A percentile compares a stretch with the other conserved stretches of the same genome.
These are phyloP conservation scores for Pythium pyrilobum DNA, from an alignment of 352 stramenopile genomes.

Conservation along the genomic window DNA sequence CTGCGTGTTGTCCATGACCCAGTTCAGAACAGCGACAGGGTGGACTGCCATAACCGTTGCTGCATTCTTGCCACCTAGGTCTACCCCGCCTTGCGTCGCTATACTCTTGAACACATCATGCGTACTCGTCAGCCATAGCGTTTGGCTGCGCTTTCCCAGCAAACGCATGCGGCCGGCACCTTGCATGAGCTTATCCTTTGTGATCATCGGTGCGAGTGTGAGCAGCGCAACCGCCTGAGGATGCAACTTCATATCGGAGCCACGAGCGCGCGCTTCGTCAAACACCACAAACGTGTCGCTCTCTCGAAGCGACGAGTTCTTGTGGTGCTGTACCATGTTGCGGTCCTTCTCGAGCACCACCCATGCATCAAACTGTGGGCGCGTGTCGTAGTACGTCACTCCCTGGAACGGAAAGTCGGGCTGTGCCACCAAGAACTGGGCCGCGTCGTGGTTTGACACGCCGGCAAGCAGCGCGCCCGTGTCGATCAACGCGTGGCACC, in stretches of 20 bases:
- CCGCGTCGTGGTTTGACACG: slow-evolving; percentile 41
- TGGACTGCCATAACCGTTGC: neutral
- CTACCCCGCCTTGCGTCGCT: slow-evolving; percentile 16
- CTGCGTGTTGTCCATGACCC: slow-evolving; percentile 86
- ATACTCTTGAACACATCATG: slow-evolving; percentile 61
- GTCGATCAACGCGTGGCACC: slow-evolving; percentile 74
- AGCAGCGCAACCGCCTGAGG: slow-evolving; percentile 64
- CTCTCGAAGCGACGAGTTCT: slow-evolving; percentile 65
- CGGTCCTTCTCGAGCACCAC: slow-evolving; percentile 63
- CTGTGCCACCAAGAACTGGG: slow-evolving; percentile 37
- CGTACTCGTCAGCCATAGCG: slow-evolving; percentile 61
- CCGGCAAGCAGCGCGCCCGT: slow-evolving; percentile 78
- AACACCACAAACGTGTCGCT: slow-evolving; percentile 89
- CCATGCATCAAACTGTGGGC: slow-evolving; percentile 52
- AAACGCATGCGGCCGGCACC: slow-evolving; percentile 83
- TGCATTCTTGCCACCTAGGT: too few species aligned
- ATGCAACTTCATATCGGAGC: slow-evolving; percentile 85
- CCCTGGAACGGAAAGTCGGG: slow-evolving; percentile 29
- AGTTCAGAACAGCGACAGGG: slow-evolving; percentile 46
- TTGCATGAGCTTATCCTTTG: slow-evolving; percentile 93
- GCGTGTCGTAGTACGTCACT: slow-evolving; percentile 84
- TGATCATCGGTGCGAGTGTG: slow-evolving; percentile 80
- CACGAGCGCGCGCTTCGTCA: slow-evolving; percentile 85
- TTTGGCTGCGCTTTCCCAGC: slow-evolving; percentile 58
- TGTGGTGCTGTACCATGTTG: slow-evolving; percentile 35